A percentile compares a stretch with the other conserved stretches of the same genome.
Evolutionary conservation across 106 monocot species (phyloP).

Genomic region (Apostasia ramifera): DNA sequence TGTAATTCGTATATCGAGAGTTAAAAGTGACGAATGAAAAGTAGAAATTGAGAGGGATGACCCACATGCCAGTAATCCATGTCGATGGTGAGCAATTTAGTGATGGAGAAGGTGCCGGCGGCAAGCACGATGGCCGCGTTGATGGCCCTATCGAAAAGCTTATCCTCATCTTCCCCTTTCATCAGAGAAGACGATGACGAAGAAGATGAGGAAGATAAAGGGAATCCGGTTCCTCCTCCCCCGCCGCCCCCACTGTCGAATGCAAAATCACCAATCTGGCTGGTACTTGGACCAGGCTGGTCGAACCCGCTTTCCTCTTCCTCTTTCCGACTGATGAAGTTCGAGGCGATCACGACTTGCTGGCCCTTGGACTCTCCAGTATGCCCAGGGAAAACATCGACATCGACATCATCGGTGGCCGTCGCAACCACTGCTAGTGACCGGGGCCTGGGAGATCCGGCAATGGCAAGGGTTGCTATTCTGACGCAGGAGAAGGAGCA

Average conservation of each 20-base stretch:
- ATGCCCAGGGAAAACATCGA: conserved; percentile 27
- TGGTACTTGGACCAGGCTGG: not conserved
- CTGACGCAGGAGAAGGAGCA: not conserved
- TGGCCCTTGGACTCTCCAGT: conserved; percentile 26
- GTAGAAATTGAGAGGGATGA: not conserved
- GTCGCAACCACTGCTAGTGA: not conserved
- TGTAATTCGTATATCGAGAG: too few relatives aligned
- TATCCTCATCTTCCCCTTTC: conserved; percentile 16
- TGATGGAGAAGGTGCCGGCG: conserved; percentile 76
- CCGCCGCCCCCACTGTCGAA: conserved; percentile 33
- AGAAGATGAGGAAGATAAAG: conserved; percentile 4
- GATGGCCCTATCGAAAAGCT: conserved; percentile 52
- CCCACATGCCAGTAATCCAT: conserved; percentile 91
- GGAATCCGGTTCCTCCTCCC: conserved; percentile 7
- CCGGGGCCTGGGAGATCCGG: not conserved
- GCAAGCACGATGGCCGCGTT: conserved; percentile 83
- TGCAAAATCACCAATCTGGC: conserved; percentile 32
- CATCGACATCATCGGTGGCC: conserved; percentile 10
- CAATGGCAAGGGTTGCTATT: not conserved
- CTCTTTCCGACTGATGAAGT: not conserved
- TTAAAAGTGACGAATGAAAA: too few relatives aligned
- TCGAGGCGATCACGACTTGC: conserved; percentile 9
- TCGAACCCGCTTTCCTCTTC: conserved; percentile 1
- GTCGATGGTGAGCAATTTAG: conserved; percentile 86
- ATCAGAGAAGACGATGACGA: not conserved